phyloP scores from a whole-genome alignment of 2,329 filamentous ascomycete species.

The Delphinella strobiligena region DNA sequence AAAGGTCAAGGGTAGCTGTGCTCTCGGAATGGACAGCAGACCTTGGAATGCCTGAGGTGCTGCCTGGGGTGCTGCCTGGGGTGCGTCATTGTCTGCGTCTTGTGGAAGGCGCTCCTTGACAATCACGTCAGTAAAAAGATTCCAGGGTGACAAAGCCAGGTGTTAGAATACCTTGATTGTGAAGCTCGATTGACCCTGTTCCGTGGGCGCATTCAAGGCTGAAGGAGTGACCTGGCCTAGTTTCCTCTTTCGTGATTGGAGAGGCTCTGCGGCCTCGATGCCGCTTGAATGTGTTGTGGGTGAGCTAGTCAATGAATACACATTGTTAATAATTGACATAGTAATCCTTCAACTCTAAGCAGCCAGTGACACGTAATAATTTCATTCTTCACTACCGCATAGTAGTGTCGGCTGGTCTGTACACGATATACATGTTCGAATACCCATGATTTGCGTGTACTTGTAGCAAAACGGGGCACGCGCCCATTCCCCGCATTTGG shows the following conservation, averaged over 20 bases:
- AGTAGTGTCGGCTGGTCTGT: too few species aligned
- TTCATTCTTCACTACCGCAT: not conserved
- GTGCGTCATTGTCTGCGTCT: not conserved
- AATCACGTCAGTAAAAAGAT: too few species aligned
- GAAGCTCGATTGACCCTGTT: not conserved
- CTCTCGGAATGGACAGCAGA: constrained; percentile 42
- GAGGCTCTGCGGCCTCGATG: not conserved
- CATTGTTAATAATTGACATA: constrained; percentile 6
- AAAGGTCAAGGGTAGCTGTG: constrained; percentile 47
- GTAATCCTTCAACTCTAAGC: not conserved
- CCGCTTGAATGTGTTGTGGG: not conserved
- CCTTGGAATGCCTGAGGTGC: constrained; percentile 17
- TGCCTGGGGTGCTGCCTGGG: constrained; percentile 5
- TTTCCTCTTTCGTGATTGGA: constrained; percentile 7
- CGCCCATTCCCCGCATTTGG: too few species aligned
- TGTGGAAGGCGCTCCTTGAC: too few species aligned
- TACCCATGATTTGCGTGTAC: too few species aligned
- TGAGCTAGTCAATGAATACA: not conserved
- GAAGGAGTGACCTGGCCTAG: not conserved
- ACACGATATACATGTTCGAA: too few species aligned
- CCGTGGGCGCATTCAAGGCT: not conserved
- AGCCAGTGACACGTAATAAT: not conserved
- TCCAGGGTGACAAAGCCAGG: too few species aligned
- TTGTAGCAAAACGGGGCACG: too few species aligned
- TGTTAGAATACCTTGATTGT: constrained; percentile 1